Conservation (phyloP, 257 asterid genomes). For the Salvia rosmarinus region DNA sequence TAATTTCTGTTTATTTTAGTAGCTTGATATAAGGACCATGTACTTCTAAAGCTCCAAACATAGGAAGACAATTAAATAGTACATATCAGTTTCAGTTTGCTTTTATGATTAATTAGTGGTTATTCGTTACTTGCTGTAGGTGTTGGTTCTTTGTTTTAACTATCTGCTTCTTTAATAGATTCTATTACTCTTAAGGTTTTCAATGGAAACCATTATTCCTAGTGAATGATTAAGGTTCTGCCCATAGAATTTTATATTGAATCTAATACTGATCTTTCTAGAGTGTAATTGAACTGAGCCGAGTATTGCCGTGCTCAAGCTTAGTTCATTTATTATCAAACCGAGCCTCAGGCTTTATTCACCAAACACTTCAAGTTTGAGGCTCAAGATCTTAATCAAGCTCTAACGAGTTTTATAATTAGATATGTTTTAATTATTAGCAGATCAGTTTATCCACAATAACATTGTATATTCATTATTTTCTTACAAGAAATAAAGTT, state of each 20-base stretch:
- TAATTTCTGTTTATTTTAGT: slow-evolving; percentile 4
- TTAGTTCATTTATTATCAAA: too few relatives aligned
- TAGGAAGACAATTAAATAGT: not conserved
- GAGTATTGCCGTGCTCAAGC: too few relatives aligned
- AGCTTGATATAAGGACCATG: not conserved
- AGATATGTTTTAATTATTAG: too few relatives aligned
- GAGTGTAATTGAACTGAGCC: too few relatives aligned
- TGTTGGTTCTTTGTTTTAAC: not conserved
- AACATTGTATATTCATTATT: too few relatives aligned
- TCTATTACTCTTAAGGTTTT: not conserved
- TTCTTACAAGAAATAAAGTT: too few relatives aligned
- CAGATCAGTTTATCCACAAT: too few relatives aligned
- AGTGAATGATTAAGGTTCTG: not conserved
- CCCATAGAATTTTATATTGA: not conserved
- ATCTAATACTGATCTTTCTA: not conserved
- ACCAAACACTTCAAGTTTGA: too few relatives aligned
- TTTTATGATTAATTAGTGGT: not conserved
- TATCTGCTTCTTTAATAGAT: not conserved
- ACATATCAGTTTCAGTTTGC: not conserved
- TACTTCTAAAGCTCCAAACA: not conserved
- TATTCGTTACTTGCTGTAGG: not conserved
- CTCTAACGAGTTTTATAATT: too few relatives aligned
- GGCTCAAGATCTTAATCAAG: too few relatives aligned
- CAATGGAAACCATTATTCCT: too few relatives aligned
- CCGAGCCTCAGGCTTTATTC: too few relatives aligned